Evolutionary conservation across 176 grass and related monocot species (phyloP), one percentile per base, ranked within the genome.

Genomic region (Oryza punctata): DNA sequence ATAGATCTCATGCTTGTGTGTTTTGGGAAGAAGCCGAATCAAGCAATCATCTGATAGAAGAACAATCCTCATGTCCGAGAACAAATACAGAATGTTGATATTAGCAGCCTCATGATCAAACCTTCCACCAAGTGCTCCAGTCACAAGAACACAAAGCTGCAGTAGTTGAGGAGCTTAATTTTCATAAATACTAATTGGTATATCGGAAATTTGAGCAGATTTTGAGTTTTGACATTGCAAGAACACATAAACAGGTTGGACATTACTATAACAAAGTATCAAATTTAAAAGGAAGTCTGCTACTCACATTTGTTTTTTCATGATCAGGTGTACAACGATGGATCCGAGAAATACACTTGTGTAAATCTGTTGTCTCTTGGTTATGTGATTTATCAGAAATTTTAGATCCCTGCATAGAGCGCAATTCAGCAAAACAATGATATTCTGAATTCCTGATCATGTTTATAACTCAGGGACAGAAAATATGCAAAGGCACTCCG

Each of bases 41-140:
- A 91, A 89, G 72, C 92, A 94, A 67, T 94, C 90, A 89, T 90
- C 92, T 66, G 92, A 94, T 12, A 94, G 63, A 60, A 94, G 87
- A 43, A 94, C 50, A 71, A 92, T 94, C 27, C 81, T 79, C 87
- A 89, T 92, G 40, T 92, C 90, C 1, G 90, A 94, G 61, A 94
- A 94, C 37, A 83, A 63, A 83, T 92, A 89, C 7, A 92, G 85
- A 76, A 85, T 77, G 61, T 90, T 92, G 69, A 92, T 87, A 84
- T 94, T 94, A 65, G 85, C 92, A 27, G 87, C 90, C 87, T 94
- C 92, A 8, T 92, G 92, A 87, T 94, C 90, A 85, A 94, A 92
- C 88, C 92, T 86, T 85, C 92, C 92, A 84, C 92, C 92, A 40
- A 90, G 78, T 76, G 92, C 90, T 74, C 92, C 89, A 67, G 84